Evolutionary conservation across 2,329 filamentous ascomycete genomes (phyloP).

Genomic region (Epichloe gansuensis): DNA sequence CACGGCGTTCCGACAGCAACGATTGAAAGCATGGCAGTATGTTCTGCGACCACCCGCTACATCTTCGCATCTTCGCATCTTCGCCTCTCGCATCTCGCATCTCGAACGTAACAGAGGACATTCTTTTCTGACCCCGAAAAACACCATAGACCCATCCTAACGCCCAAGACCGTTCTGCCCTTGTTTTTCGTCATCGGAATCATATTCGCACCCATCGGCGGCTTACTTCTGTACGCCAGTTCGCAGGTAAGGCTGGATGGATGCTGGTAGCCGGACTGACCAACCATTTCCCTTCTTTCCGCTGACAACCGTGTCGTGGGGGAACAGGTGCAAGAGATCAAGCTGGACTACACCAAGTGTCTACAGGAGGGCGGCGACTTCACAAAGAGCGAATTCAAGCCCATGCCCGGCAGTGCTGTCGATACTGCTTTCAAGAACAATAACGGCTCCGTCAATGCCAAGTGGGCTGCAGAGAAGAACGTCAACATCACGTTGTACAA

Average conservation of each 20-base stretch:
- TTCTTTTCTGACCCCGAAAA: constrained; percentile 24
- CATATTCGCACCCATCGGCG: constrained; percentile 88
- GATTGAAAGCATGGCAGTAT: constrained; percentile 97
- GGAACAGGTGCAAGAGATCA: constrained; percentile 71
- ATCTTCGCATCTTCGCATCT: not conserved
- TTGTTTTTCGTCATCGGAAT: constrained; percentile 84
- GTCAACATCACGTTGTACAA: constrained; percentile 28
- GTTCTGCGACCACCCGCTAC: constrained; percentile 23
- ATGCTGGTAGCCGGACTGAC: not conserved
- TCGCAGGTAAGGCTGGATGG: constrained; percentile 43
- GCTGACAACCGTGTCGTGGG: not conserved
- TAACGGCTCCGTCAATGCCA: constrained; percentile 24
- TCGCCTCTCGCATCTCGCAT: no score
- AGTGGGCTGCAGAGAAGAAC: constrained; percentile 29
- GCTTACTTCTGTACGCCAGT: constrained; percentile 74
- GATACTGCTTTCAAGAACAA: constrained; percentile 58
- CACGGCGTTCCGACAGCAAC: constrained; percentile 92
- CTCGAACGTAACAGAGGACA: not conserved
- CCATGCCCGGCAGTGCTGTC: constrained; percentile 46
- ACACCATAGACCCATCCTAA: constrained; percentile 66
- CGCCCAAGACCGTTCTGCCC: constrained; percentile 82
- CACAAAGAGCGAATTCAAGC: constrained; percentile 20
- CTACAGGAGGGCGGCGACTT: constrained; percentile 35
- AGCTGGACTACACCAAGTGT: constrained; percentile 84
- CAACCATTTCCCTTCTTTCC: not conserved